Percentiles rank a stretch among this genome's conserved stretches.
phyloP scores from a whole-genome alignment of 352 stramenopile species.

The Globisporangium irregulare region DNA sequence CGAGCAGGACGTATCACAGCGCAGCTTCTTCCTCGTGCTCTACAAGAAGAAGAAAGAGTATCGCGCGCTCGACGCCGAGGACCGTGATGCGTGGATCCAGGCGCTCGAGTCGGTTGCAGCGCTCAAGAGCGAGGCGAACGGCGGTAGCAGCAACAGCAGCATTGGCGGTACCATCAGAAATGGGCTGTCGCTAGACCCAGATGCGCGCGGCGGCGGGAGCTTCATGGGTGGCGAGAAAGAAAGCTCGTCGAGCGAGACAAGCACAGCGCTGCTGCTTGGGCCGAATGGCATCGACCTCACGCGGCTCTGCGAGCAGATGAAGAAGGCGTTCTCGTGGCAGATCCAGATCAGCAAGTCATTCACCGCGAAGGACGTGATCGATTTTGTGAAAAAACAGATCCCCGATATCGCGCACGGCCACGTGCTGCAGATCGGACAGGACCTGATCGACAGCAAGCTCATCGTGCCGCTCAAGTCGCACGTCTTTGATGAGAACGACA shows the following conservation, averaged over 20 bases:
- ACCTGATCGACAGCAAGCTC: constrained; percentile 67
- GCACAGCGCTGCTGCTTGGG: constrained; percentile 17
- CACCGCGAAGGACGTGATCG: constrained; percentile 55
- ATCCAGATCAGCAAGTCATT: constrained; percentile 79
- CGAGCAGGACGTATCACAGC: constrained; percentile 34
- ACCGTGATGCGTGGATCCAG: constrained; percentile 66
- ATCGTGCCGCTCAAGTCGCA: constrained; percentile 76
- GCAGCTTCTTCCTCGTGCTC: constrained; percentile 53
- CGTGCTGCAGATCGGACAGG: constrained; percentile 57
- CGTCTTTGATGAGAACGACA: constrained; percentile 61
- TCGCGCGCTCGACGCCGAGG: constrained; percentile 46
- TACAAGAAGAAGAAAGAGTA: constrained; percentile 84
- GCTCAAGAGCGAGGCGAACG: constrained; percentile 30
- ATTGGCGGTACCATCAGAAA: not conserved
- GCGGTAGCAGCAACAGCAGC: not conserved
- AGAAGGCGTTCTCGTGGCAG: constrained; percentile 64
- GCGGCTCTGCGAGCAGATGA: constrained; percentile 69
- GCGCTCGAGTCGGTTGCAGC: constrained; percentile 60
- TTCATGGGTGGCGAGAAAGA: constrained; percentile 10
- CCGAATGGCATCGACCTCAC: constrained; percentile 52
- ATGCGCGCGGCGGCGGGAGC: not conserved
- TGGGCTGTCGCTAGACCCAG: not conserved
- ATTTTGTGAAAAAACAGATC: constrained; percentile 55
- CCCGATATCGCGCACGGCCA: constrained; percentile 33
- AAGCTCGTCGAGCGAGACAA: constrained; percentile 5